Evolutionary conservation across 768 basidiomycete genomes (phyloP), one percentile per base, ranked within the genome.

Genomic region (Vararia minispora): DNA sequence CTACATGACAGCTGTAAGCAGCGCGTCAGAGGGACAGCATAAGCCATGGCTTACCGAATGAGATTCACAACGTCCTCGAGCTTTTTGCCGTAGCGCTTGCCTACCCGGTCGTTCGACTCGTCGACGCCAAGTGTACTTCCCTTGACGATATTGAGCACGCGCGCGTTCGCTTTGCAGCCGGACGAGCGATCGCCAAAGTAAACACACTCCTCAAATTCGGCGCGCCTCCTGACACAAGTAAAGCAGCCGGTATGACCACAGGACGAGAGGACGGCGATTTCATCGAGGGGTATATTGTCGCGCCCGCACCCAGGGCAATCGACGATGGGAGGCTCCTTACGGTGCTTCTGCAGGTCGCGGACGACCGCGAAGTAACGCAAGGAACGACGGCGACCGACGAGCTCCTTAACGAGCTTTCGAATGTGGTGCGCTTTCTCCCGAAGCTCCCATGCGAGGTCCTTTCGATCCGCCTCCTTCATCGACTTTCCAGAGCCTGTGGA

Each of bases 341-440:
- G 64, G 50, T 85, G 78, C 52, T 74, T 79, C 56, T 95, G 90
- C 29, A 92, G 66, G 49, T 91, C 85, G 29, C 88, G 82, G 28
- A 95, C 88, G 37, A 84, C 82, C 6, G 74, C 85, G 64, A 97
- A 95, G 62, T 89, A 95, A 30, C 91, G 84, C 25, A 88, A 66
- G 2, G 91, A 95, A 30, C 91, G 79, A 33, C 87, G 76, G 34
- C 91, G 83, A 22, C 88, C 89, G 20, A 87, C 79, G 35, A 94
- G 74, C 57, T 95, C 92, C 57, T 90, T 91, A 24, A 75, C 76
- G 32, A 95, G 61, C 33, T 79, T 74, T 32, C 89, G 76, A 40
- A 94, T 80, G 32, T 80, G 75, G 55, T 94, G 89, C 2, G 86
- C 81, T 52, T 86, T 74, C 58, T 92, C 88, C 24, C 90, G 79